Percentiles rank a stretch among this genome's conserved stretches.
These are phyloP conservation scores for Coelastrella sp. DNA, from an alignment of 139 green algal species.

Conservation along the genomic window DNA sequence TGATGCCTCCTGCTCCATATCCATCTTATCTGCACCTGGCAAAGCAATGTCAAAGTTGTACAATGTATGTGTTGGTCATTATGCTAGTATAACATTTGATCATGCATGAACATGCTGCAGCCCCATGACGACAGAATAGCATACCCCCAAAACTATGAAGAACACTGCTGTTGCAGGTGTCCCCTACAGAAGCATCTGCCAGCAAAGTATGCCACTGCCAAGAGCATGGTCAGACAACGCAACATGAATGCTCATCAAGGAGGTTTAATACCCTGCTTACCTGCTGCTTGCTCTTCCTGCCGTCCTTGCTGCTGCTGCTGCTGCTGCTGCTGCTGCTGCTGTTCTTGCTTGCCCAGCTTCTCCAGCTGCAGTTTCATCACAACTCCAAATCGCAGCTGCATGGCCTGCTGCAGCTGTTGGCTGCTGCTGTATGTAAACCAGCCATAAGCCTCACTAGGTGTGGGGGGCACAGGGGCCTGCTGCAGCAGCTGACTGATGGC, in stretches of 20 bases:
- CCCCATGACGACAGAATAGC: no score
- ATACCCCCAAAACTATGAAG: no score
- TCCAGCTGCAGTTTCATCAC: neutral
- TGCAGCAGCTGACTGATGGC: constrained; percentile 22
- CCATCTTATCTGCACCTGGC: constrained; percentile 1
- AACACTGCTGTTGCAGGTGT: no score
- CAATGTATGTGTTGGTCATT: neutral
- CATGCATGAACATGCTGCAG: no score
- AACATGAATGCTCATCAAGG: no score
- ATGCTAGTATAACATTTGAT: no score
- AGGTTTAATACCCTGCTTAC: no score
- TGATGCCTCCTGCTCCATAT: neutral
- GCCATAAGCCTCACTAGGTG: neutral
- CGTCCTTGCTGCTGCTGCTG: neutral
- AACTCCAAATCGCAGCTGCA: neutral
- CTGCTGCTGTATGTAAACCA: constrained; percentile 29
- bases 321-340: neutral
- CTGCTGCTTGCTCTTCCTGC: no score
- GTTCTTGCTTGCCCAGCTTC: neutral
- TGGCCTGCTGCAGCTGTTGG: constrained; percentile 32
- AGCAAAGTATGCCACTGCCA: no score
- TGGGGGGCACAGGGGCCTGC: neutral
- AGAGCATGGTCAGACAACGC: no score
- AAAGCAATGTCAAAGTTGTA: neutral
- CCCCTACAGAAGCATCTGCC: no score